Evolutionary conservation across 2,329 filamentous ascomycete species (phyloP).

Genomic region (Diaporthe ilicicola): DNA sequence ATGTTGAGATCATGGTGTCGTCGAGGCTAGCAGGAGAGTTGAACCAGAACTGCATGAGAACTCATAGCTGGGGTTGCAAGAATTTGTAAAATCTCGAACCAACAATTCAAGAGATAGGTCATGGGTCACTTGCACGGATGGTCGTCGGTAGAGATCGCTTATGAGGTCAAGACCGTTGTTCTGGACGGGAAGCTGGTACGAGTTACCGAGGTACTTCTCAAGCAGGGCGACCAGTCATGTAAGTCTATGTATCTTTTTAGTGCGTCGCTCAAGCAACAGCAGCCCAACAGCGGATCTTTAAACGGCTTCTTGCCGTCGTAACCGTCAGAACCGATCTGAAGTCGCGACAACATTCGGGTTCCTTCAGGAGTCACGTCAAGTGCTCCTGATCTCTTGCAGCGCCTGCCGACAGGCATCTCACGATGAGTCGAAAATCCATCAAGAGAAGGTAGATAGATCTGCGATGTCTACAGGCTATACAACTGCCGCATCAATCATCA

Average conservation of each 20-base stretch:
- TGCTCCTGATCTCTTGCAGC: no score
- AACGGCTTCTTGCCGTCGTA: neutral
- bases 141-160: neutral
- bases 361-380: neutral
- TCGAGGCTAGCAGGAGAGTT: neutral
- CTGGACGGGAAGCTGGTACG: neutral
- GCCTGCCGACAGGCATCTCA: neutral
- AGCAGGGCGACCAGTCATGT: no score
- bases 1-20: neutral
- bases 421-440: neutral
- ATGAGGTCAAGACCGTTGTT: neutral
- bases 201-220: neutral
- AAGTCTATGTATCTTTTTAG: neutral
- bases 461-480: neutral
- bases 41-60: no score
- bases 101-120: neutral
- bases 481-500: neutral
- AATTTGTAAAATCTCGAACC: neutral
- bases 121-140: neutral
- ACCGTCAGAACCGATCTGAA: neutral
- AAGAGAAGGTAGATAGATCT: conserved; percentile 16
- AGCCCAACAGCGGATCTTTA: neutral
- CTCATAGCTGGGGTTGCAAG: no score
- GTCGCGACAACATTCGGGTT: neutral
- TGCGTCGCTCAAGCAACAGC: neutral